Percentiles rank a stretch among this genome's conserved stretches.
phyloP scores from a whole-genome alignment of 805 yeast species.

The Teunomyces panamensis region DNA sequence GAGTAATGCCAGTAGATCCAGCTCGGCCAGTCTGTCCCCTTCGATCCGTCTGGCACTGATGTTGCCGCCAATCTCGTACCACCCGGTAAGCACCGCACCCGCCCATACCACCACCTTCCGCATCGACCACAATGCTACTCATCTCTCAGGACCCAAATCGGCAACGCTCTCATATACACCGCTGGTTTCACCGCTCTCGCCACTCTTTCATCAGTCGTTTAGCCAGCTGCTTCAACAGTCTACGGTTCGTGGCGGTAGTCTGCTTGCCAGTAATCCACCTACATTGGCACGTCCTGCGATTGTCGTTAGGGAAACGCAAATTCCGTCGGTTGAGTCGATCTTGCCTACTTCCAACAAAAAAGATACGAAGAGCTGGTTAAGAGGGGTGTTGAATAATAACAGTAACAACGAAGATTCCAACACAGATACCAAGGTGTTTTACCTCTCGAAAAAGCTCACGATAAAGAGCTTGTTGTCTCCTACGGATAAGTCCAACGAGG shows the following conservation, averaged over 20 bases:
- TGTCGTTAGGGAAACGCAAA: neutral
- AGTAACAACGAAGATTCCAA: conserved; percentile 3
- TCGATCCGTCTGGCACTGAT: conserved; percentile 4
- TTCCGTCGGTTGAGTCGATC: conserved; percentile 9
- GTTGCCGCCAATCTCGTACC: neutral
- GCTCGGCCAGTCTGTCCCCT: conserved; percentile 1
- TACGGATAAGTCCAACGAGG: conserved; percentile 6
- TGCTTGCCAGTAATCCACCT: conserved; percentile 4
- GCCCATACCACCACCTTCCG: conserved; percentile 12
- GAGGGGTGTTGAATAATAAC: conserved; percentile 27
- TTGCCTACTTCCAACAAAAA: conserved; percentile 4
- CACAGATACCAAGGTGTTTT: conserved; percentile 6
- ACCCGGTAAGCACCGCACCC: conserved; percentile 12
- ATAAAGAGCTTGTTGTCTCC: conserved; percentile 32
- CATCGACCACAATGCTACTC: conserved; percentile 6
- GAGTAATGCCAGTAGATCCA: conserved; percentile 9
- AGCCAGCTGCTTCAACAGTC: conserved; percentile 14
- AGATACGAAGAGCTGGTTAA: conserved; percentile 23
- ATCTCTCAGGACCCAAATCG: conserved; percentile 5
- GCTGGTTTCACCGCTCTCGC: conserved; percentile 36
- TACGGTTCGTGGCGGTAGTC: conserved; percentile 1
- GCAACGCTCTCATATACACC: conserved; percentile 20
- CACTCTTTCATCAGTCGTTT: conserved; percentile 39
- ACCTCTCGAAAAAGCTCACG: conserved; percentile 25
- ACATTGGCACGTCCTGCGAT: neutral